These are phyloP conservation scores for Talaromyces sp. DNA, from an alignment of 2,329 filamentous ascomycete species.

Conservation along the genomic window DNA sequence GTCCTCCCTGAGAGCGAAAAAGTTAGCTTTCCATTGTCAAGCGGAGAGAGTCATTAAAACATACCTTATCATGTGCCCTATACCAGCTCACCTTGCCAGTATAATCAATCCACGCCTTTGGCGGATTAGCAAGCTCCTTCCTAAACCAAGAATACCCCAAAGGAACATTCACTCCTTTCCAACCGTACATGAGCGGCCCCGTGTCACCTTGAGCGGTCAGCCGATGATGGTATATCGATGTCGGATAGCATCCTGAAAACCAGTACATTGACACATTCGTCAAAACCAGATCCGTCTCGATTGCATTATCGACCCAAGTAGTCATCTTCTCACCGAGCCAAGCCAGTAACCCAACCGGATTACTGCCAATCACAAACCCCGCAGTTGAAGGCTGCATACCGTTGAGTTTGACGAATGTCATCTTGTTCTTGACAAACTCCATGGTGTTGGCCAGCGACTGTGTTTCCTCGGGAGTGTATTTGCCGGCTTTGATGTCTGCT, in stretches of 20 bases:
- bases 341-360: background rate
- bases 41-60: background rate
- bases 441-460: background rate
- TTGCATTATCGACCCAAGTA: background rate
- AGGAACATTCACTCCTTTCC: background rate
- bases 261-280: background rate
- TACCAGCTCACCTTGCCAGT: slow-evolving; percentile 1
- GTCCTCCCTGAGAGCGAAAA: background rate
- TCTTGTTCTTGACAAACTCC: background rate
- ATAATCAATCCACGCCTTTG: background rate
- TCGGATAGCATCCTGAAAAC: slow-evolving; percentile 1
- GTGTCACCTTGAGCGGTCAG: background rate
- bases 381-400: background rate
- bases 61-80: background rate
- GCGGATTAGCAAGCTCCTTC: slow-evolving; percentile 1
- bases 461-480: background rate
- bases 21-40: background rate
- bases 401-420: background rate
- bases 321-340: slow-evolving; percentile 2
- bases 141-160: slow-evolving; percentile 1
- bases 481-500: background rate
- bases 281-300: background rate
- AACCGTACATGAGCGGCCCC: background rate
- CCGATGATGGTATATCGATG: background rate
- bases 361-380: background rate